A percentile compares a stretch with the other conserved stretches of the same genome.
These are phyloP conservation scores for Amanita molliuscula DNA, from an alignment of 768 basidiomycete genomes.

Conservation along the genomic window DNA sequence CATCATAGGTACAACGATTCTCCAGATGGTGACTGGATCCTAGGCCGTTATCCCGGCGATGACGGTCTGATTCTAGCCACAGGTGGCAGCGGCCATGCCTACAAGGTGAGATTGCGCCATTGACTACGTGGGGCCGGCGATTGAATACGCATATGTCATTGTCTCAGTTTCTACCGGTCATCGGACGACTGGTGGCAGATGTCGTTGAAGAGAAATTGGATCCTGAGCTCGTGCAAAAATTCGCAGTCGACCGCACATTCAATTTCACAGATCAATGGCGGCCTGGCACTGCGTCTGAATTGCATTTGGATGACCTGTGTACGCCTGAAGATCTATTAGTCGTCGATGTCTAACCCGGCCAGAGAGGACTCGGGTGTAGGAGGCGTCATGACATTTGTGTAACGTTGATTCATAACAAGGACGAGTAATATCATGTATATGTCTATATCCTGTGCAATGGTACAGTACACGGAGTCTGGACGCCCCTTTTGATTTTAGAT, in stretches of 20 bases:
- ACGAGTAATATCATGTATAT: background rate
- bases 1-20: constrained; percentile 78
- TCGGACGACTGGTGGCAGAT: constrained; percentile 71
- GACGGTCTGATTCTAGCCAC: constrained; percentile 69
- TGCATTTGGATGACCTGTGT: constrained; percentile 41
- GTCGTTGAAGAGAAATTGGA: constrained; percentile 57
- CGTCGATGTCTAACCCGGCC: background rate
- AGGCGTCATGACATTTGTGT: background rate
- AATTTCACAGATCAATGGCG: constrained; percentile 23
- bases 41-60: constrained; percentile 56
- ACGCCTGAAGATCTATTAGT: constrained; percentile 30
- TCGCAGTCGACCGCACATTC: constrained; percentile 46
- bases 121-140: background rate
- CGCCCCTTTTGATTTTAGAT: background rate
- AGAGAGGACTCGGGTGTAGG: background rate
- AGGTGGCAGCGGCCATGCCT: constrained; percentile 81
- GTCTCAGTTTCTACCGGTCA: constrained; percentile 73
- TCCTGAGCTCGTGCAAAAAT: constrained; percentile 40
- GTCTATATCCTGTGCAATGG: constrained; percentile 1
- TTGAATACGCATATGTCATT: constrained; percentile 3
- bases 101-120: constrained; percentile 45
- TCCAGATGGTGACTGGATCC: constrained; percentile 80
- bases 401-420: background rate
- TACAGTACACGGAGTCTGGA: constrained; percentile 1
- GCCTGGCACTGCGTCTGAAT: constrained; percentile 20